These are phyloP conservation scores for Penicillium macrosclerotiorum DNA, from an alignment of 495 filamentous ascomycete species.

Conservation along the genomic window DNA sequence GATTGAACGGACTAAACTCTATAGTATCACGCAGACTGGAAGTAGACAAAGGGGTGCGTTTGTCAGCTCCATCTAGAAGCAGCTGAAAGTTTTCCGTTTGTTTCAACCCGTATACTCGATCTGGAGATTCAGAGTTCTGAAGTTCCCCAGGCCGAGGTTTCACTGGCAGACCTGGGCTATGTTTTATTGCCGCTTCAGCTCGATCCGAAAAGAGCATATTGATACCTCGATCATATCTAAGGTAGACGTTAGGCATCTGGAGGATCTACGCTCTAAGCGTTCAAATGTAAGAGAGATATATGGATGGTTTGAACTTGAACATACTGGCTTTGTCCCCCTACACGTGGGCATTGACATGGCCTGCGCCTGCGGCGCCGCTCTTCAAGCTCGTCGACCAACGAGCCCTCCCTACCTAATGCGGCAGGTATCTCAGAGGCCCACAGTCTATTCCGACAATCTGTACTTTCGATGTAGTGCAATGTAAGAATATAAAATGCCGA, in stretches of 20 bases:
- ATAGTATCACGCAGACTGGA: not conserved
- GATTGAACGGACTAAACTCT: constrained; percentile 6
- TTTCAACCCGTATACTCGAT: constrained; percentile 12
- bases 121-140: constrained; percentile 1
- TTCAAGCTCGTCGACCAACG: not conserved
- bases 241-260: too few relatives aligned
- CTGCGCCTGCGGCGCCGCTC: not conserved
- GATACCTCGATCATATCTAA: too few relatives aligned
- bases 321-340: too few relatives aligned
- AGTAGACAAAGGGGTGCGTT: not conserved
- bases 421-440: constrained; percentile 6
- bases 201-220: constrained; percentile 7
- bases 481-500: too few relatives aligned
- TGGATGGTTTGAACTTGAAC: too few relatives aligned
- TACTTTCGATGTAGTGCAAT: too few relatives aligned
- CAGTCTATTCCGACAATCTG: constrained; percentile 4
- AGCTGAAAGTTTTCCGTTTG: constrained; percentile 10
- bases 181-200: constrained; percentile 1
- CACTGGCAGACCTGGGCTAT: not conserved
- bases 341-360: constrained; percentile 7
- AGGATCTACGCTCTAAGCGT: too few relatives aligned
- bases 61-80: constrained; percentile 2
- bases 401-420: not conserved
- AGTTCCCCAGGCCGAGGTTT: not conserved
- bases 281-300: too few relatives aligned